Percentiles rank a stretch among this genome's conserved stretches.
Conservation (phyloP, 2,329 filamentous ascomycete genomes). For the Akanthomyces lecanii region DNA sequence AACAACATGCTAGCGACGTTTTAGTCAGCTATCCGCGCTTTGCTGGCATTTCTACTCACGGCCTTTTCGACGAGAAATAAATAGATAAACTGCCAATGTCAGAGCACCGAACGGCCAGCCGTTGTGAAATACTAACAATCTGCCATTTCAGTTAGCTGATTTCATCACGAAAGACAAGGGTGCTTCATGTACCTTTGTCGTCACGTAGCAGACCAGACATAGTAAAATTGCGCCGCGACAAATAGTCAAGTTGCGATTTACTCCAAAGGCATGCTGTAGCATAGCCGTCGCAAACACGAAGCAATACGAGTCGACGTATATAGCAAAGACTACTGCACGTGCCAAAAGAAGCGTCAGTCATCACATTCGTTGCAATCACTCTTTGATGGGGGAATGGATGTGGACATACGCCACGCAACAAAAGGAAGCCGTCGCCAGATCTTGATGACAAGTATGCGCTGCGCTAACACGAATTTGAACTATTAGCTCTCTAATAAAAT, state of each 20-base stretch:
- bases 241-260: conserved; percentile 46
- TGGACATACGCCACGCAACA: conserved; percentile 40
- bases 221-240: conserved; percentile 58
- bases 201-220: conserved; percentile 59
- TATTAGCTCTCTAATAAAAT: neutral
- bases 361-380: no score
- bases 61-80: conserved; percentile 62
- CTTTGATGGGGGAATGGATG: neutral
- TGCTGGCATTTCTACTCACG: conserved; percentile 33
- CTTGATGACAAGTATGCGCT: conserved; percentile 35
- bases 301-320: conserved; percentile 56
- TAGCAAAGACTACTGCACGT: conserved; percentile 50
- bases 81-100: conserved; percentile 48
- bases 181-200: conserved; percentile 49
- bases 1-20: conserved; percentile 48
- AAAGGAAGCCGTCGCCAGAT: conserved; percentile 39
- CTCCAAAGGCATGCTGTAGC: conserved; percentile 52
- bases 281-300: conserved; percentile 57
- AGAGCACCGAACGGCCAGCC: neutral
- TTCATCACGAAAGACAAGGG: neutral
- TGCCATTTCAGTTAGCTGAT: conserved; percentile 16
- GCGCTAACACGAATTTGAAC: conserved; percentile 25
- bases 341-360: neutral
- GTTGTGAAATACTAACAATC: conserved; percentile 27
- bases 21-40: conserved; percentile 17